These are phyloP conservation scores for Apiospora pterosperma DNA, from an alignment of 2,329 filamentous ascomycete species.

Conservation along the genomic window DNA sequence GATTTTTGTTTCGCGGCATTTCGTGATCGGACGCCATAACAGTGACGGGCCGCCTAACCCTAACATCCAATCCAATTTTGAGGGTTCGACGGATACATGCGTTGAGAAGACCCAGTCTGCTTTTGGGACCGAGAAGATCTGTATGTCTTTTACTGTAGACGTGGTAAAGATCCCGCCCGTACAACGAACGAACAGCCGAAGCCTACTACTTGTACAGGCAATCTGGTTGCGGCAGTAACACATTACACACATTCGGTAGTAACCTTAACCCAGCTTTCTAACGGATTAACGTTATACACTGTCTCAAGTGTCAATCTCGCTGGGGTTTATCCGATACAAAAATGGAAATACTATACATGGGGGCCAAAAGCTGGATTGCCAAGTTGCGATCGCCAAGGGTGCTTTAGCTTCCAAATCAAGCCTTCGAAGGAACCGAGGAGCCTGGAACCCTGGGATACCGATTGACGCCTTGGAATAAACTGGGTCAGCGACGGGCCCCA, in stretches of 20 bases:
- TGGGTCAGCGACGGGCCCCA: not conserved
- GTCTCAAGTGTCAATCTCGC: not conserved
- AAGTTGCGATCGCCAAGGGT: not conserved
- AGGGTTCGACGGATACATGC: not conserved
- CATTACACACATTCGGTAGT: not conserved
- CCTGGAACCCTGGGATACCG: not conserved
- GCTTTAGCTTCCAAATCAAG: not conserved
- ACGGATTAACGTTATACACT: too few species aligned
- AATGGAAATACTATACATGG: not conserved
- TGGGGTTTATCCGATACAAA: not conserved
- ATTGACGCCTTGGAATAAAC: conserved; percentile 1
- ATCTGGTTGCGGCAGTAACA: not conserved
- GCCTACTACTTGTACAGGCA: not conserved
- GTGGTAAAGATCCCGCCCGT: not conserved
- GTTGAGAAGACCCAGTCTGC: not conserved
- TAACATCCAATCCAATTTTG: not conserved
- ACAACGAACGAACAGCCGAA: not conserved
- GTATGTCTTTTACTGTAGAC: too few species aligned
- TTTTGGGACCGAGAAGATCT: too few species aligned
- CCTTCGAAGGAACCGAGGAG: not conserved
- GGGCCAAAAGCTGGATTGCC: not conserved
- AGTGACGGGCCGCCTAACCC: not conserved
- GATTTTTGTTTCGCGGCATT: not conserved
- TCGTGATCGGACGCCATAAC: not conserved
- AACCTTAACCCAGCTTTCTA: not conserved